phyloP scores from a whole-genome alignment of 495 filamentous ascomycete genomes.

The Neurospora cerealis region DNA sequence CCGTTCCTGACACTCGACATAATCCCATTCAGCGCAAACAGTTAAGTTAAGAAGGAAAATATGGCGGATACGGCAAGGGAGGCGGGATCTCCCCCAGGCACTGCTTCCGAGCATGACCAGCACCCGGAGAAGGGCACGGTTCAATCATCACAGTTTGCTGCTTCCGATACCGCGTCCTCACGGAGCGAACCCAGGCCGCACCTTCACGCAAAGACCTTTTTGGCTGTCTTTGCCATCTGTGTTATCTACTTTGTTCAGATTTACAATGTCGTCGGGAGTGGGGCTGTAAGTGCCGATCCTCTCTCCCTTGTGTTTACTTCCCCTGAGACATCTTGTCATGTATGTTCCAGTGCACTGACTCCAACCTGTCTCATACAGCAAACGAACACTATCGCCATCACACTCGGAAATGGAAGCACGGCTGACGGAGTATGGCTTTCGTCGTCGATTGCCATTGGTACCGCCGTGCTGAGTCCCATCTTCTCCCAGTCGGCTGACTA shows the following conservation, averaged over 20 bases:
- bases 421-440: conserved; percentile 16
- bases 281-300: conserved; percentile 16
- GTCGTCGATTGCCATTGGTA: conserved; percentile 21
- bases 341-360: not conserved
- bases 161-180: not conserved
- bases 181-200: conserved; percentile 13
- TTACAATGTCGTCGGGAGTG: conserved; percentile 21
- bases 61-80: not conserved
- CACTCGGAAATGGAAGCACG: conserved; percentile 10
- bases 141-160: not conserved
- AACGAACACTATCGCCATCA: conserved; percentile 17
- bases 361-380: conserved; percentile 4
- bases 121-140: conserved; percentile 3
- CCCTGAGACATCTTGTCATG: not conserved
- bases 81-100: not conserved
- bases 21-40: not conserved
- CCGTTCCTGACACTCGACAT: not conserved
- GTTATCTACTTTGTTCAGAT: conserved; percentile 25
- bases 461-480: conserved; percentile 18
- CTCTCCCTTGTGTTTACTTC: not conserved
- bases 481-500: conserved; percentile 23
- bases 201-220: conserved; percentile 23
- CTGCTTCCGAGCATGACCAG: not conserved
- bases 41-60: not conserved
- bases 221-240: conserved; percentile 22